Conservation (phyloP, 768 basidiomycete genomes). For the Lactifluus pinguis region DNA sequence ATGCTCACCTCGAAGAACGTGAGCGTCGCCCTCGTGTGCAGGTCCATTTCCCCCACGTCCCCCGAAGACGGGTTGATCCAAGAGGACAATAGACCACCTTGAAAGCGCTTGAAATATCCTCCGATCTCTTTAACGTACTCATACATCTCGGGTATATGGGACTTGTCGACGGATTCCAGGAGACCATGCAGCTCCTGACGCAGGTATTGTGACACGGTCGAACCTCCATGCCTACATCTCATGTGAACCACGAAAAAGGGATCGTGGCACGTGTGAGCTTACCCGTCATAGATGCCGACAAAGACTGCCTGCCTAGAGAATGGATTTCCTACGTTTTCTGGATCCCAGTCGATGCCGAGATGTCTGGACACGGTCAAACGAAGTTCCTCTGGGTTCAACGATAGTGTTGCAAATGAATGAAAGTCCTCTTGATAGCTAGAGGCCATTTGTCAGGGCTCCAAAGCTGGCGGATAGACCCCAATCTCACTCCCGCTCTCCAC, state of each 20-base stretch:
- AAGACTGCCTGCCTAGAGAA: conserved; percentile 73
- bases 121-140: conserved; percentile 71
- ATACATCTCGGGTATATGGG: conserved; percentile 64
- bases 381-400: conserved; percentile 69
- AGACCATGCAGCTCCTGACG: conserved; percentile 79
- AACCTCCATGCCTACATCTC: conserved; percentile 75
- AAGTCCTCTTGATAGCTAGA: conserved; percentile 86
- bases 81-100: conserved; percentile 66
- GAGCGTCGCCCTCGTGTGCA: conserved; percentile 79
- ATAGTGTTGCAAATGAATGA: conserved; percentile 65
- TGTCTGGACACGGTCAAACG: conserved; percentile 50
- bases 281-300: conserved; percentile 92
- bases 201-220: conserved; percentile 79
- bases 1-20: conserved; percentile 77
- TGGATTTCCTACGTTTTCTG: conserved; percentile 40
- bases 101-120: conserved; percentile 87
- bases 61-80: conserved; percentile 37
- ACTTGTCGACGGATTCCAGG: conserved; percentile 69
- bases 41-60: conserved; percentile 37
- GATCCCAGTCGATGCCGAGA: conserved; percentile 66
- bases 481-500: conserved; percentile 63
- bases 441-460: conserved; percentile 11
- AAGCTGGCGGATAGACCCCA: neutral
- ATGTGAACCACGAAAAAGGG: neutral
- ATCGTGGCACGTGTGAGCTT: conserved; percentile 20